Conservation (phyloP, 2,329 filamentous ascomycete genomes). For the Neocatenulostroma microsporum region DNA sequence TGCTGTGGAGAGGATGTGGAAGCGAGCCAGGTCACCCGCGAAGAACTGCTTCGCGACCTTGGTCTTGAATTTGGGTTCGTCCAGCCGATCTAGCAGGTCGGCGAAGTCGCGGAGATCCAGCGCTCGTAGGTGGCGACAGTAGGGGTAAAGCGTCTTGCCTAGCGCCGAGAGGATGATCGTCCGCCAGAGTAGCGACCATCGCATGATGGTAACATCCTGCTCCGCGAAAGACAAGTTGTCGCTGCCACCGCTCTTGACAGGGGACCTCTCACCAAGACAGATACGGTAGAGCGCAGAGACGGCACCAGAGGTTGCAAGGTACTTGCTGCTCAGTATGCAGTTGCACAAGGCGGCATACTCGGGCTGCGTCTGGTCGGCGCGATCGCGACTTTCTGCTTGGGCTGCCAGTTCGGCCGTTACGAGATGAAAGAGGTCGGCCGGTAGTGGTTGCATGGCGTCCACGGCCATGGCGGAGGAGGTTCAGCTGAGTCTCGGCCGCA, state of each 20-base stretch:
- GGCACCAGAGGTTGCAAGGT: constrained; percentile 50
- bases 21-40: constrained; percentile 38
- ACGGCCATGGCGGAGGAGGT: constrained; percentile 1
- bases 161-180: constrained; percentile 60
- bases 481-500: too few relatives aligned
- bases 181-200: constrained; percentile 60
- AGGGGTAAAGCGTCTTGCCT: constrained; percentile 56
- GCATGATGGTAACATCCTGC: constrained; percentile 43
- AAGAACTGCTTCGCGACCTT: constrained; percentile 54
- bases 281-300: constrained; percentile 55
- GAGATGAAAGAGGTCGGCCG: constrained; percentile 54
- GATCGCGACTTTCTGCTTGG: constrained; percentile 9
- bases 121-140: constrained; percentile 59
- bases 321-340: constrained; percentile 49
- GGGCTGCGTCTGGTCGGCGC: constrained; percentile 23
- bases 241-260: constrained; percentile 40
- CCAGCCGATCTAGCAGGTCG: constrained; percentile 54
- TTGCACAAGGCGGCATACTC: constrained; percentile 56
- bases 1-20: constrained; percentile 31
- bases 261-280: constrained; percentile 33
- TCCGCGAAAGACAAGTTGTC: constrained; percentile 33
- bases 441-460: constrained; percentile 30
- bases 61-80: constrained; percentile 52
- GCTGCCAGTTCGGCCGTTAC: constrained; percentile 53
- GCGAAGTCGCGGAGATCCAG: constrained; percentile 57